Percentiles rank a stretch among this genome's conserved stretches.
phyloP scores from a whole-genome alignment of 2,329 filamentous ascomycete species.

The Blastomyces silverae region DNA sequence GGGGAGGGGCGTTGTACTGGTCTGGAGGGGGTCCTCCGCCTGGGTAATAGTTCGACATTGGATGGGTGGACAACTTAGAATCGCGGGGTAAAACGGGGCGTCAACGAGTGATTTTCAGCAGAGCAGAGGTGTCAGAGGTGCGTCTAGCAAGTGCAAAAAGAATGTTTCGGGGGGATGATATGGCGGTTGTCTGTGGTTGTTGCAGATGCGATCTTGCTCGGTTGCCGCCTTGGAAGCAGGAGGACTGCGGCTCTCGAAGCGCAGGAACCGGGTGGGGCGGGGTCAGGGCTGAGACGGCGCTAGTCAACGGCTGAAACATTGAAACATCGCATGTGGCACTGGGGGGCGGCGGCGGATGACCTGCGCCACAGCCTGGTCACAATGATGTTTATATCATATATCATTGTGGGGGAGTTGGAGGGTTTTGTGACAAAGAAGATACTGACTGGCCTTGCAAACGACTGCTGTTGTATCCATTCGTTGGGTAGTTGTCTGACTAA shows the following conservation, averaged over 20 bases:
- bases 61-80: not conserved
- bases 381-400: too few relatives aligned
- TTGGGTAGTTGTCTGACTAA: too few relatives aligned
- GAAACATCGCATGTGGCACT: too few relatives aligned
- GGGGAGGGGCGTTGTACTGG: conserved; percentile 11
- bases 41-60: conserved; percentile 18
- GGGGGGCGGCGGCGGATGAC: too few relatives aligned
- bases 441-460: too few relatives aligned
- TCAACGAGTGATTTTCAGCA: not conserved
- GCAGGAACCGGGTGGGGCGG: not conserved
- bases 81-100: not conserved
- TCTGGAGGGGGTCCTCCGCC: conserved; percentile 18
- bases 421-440: too few relatives aligned
- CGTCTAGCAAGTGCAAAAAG: too few relatives aligned
- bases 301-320: too few relatives aligned
- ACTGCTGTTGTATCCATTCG: too few relatives aligned
- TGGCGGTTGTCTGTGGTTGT: too few relatives aligned
- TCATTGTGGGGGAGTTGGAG: too few relatives aligned
- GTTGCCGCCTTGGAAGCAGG: not conserved
- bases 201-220: not conserved
- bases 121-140: not conserved
- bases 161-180: not conserved
- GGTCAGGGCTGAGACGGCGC: not conserved
- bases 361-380: too few relatives aligned
- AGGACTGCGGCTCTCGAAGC: not conserved